Evolutionary conservation across 2,329 filamentous ascomycete species (phyloP).

Genomic region (Allantophomopsis cytisporea): DNA sequence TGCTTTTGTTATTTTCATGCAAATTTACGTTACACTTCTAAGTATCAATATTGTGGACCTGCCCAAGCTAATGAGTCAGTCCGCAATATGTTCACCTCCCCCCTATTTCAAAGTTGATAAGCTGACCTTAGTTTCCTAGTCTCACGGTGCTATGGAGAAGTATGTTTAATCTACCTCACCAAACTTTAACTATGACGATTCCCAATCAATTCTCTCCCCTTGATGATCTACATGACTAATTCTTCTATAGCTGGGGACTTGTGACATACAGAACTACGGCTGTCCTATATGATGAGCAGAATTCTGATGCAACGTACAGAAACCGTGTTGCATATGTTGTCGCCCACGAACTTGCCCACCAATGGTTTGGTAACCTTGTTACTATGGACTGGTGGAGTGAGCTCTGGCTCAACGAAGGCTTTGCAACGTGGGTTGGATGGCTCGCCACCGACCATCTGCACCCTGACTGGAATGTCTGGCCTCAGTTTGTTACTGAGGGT

Average conservation of each 20-base stretch:
- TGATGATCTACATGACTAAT: constrained; percentile 27
- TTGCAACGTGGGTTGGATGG: constrained; percentile 98
- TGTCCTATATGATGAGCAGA: constrained; percentile 88
- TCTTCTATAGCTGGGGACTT: constrained; percentile 53
- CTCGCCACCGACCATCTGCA: constrained; percentile 65
- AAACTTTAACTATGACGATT: too few relatives aligned
- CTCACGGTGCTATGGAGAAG: constrained; percentile 64
- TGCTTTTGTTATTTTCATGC: background rate
- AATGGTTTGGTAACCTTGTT: constrained; percentile 92
- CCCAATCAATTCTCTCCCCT: too few relatives aligned
- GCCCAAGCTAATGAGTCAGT: constrained; percentile 7
- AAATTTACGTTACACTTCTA: background rate
- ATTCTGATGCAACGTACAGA: constrained; percentile 80
- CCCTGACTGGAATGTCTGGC: constrained; percentile 96
- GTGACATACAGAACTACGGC: constrained; percentile 94
- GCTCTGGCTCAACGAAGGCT: constrained; percentile 90
- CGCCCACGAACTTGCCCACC: constrained; percentile 92
- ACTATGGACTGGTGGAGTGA: constrained; percentile 98
- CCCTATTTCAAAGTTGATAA: constrained; percentile 1
- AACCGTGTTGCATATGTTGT: constrained; percentile 95
- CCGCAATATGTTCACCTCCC: constrained; percentile 2
- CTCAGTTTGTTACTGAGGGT: constrained; percentile 90
- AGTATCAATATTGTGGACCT: too few relatives aligned
- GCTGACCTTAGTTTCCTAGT: constrained; percentile 32
- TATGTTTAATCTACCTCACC: too few relatives aligned